Evolutionary conservation across 768 basidiomycete genomes (phyloP), one percentile per base, ranked within the genome.

Genomic region (Candolleomyces efflorescens): DNA sequence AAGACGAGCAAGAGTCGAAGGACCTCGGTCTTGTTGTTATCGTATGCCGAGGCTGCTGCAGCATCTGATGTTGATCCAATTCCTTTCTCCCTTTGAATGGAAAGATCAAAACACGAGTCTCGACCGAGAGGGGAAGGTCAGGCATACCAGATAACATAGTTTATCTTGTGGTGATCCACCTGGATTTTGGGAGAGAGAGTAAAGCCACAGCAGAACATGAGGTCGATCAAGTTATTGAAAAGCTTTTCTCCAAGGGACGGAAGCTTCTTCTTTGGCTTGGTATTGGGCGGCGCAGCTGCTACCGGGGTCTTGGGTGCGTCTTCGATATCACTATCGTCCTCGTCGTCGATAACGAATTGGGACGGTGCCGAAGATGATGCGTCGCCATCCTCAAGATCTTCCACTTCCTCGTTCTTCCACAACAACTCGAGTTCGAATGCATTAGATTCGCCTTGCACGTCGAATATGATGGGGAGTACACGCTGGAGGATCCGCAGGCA

Each of bases 171-270:
- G 63, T 88, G 87, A 66, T 90, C 87, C 49, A 85, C 81, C 68
- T 91, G 87, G 46, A 89, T 75, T 68, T 82, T 83, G 26, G 80
- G 81, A 9, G 96, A 92, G 9, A 98, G 74, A 0, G 94, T 96
- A 64, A 98, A 97, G 12, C 92, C 94, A 63, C 92, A 95, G 67
- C 93, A 94, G 70, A 96, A 98, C 39, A 97, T 68, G 11, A 98
- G 77, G 68, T 98, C 95, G 56, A 92, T 82, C 10, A 92, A 75
- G 58, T 86, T 85, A 64, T 79, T 82, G 62, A 96, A 89, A 20
- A 98, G 75, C 60, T 83, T 80, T 66, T 95, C 92, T 0, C 86
- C 90, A 3, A 96, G 72, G 17, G 90, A 89, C n/a, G 91, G 93
- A 27, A 85, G 68, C 13, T 72, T 73, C 66, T 79, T 82, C 66